phyloP scores from a whole-genome alignment of 306 rosid species.

The Prunus mira region DNA sequence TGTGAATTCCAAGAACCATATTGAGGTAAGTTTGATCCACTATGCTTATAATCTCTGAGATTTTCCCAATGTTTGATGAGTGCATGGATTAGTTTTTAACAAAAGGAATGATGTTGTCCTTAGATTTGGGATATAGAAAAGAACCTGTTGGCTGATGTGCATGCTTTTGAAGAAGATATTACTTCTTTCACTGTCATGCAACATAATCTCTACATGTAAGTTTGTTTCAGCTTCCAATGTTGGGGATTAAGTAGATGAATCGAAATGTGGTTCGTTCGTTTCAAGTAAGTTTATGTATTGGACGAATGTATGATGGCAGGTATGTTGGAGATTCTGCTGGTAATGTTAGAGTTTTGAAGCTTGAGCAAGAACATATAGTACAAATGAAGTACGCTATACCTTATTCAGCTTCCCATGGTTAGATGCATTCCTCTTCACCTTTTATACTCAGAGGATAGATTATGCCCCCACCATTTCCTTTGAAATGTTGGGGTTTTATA shows the following conservation, averaged over 20 bases:
- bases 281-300: neutral
- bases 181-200: constrained; percentile 58
- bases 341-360: constrained; percentile 65
- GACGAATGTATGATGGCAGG: constrained; percentile 42
- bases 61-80: neutral
- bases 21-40: constrained; percentile 54
- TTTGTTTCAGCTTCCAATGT: constrained; percentile 7
- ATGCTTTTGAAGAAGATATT: constrained; percentile 50
- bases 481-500: neutral
- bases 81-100: neutral
- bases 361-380: constrained; percentile 49
- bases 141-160: constrained; percentile 48
- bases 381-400: constrained; percentile 68
- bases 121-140: constrained; percentile 88
- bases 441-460: neutral
- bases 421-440: constrained; percentile 23
- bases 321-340: constrained; percentile 71
- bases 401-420: constrained; percentile 63
- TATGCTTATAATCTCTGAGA: neutral
- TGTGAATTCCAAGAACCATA: constrained; percentile 55
- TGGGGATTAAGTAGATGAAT: neutral
- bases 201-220: constrained; percentile 65
- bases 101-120: constrained; percentile 1
- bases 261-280: neutral
- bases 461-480: neutral